Evolutionary conservation across 257 asterid genomes (phyloP).

Genomic region (Agastache rugosa): DNA sequence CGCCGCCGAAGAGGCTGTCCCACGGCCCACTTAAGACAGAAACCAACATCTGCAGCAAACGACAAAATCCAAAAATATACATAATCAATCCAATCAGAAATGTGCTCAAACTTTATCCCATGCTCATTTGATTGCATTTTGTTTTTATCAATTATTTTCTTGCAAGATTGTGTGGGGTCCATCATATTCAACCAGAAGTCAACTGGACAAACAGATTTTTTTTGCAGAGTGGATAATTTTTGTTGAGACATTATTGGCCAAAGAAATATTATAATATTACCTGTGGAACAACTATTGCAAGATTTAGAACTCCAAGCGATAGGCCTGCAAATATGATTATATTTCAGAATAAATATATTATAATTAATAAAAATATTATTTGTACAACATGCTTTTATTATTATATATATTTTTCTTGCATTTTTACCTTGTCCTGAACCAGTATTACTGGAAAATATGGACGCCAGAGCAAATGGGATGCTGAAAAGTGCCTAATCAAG

Average conservation of each 20-base stretch:
- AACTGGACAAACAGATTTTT: not conserved
- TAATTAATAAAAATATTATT: too few relatives aligned
- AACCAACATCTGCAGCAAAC: conserved; percentile 57
- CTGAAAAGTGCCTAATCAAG: conserved; percentile 68
- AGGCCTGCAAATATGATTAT: conserved; percentile 51
- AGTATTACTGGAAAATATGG: conserved; percentile 73
- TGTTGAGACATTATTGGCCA: conserved; percentile 14
- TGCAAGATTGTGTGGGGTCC: not conserved
- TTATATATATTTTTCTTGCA: not conserved
- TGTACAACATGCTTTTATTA: too few relatives aligned
- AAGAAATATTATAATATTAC: conserved; percentile 36
- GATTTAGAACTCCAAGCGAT: conserved; percentile 80
- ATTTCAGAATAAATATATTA: conserved; percentile 14
- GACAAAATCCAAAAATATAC: not conserved
- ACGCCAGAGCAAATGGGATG: conserved; percentile 91
- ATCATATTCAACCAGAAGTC: conserved; percentile 16
- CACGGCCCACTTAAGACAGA: conserved; percentile 74
- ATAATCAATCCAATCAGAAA: not conserved
- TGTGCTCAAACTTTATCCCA: not conserved
- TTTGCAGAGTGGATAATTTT: not conserved
- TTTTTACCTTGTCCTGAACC: conserved; percentile 84
- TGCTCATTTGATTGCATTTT: not conserved
- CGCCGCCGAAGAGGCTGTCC: conserved; percentile 81
- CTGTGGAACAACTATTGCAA: conserved; percentile 83
- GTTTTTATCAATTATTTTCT: not conserved